Conservation (phyloP, 2,329 filamentous ascomycete genomes). For the Colletotrichum lupini region DNA sequence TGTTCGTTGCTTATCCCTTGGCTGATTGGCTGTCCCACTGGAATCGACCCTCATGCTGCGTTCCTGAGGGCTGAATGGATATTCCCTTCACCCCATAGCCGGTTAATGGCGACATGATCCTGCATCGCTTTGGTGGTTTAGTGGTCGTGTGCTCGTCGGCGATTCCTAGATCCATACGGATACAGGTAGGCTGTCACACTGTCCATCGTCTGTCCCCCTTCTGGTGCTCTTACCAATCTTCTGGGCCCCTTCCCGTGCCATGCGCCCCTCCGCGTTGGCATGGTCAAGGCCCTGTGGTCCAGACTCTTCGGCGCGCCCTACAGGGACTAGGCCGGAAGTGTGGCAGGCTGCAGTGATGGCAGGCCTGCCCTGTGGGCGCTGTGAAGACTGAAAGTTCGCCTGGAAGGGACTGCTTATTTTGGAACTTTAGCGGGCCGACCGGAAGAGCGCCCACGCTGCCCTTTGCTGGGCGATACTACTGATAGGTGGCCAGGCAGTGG, state of each 20-base stretch:
- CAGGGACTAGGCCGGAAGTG: conserved; percentile 22
- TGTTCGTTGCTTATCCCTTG: conserved; percentile 18
- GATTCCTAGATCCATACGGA: too few relatives aligned
- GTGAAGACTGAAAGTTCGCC: background rate
- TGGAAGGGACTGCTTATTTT: conserved; percentile 10
- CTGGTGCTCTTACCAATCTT: background rate
- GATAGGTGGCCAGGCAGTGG: too few relatives aligned
- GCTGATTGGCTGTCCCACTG: background rate
- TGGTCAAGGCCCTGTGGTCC: conserved; percentile 6
- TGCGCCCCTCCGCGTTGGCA: background rate
- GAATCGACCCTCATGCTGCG: background rate
- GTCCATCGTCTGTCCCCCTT: background rate
- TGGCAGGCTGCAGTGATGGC: conserved; percentile 6
- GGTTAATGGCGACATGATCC: background rate
- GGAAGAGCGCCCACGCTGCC: background rate
- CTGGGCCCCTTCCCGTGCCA: background rate
- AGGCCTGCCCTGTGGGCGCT: background rate
- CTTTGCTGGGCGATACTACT: background rate
- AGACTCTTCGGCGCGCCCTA: background rate
- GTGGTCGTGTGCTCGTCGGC: conserved; percentile 16
- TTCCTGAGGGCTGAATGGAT: background rate
- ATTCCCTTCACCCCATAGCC: background rate
- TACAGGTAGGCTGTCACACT: too few relatives aligned
- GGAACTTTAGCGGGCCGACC: background rate
- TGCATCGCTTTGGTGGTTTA: background rate